Base-by-base conservation (phyloP, 2,329 filamentous ascomycete species). In the Ceratocystis huliohia region DNA sequence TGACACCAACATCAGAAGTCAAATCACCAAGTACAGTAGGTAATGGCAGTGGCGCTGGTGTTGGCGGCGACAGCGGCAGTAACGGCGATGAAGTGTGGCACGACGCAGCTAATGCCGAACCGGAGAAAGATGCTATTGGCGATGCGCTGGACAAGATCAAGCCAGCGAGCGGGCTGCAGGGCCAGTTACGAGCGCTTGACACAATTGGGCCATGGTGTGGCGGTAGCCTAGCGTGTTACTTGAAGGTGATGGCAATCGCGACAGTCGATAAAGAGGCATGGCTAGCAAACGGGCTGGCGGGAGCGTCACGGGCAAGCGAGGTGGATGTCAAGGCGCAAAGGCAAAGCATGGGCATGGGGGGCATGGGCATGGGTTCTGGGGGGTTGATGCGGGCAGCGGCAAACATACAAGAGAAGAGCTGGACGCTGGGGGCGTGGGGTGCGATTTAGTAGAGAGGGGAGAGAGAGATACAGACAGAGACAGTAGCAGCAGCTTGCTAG, bases 131-230 rank as follows among this genome's bases (percentile, higher is more conserved):
- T 71, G 78, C 78, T 0, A 82, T 89, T 53, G 83, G 86, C 57
- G 76, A 81, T 37, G 80, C 83, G 68, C 75, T 87, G 68, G 76
- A 81, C 68, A 79, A 72, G 67, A 73, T 77, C 13, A 77, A 68
- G 37, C 63, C 64, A 25, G 20, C 48, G 13, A 61, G 65, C 62
- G 28, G 72, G 2, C 13, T 84, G 1, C 81, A 83, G 48, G 87
- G 87, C 1, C 76, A 79, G 33, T 76, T 91, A 48, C 81, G 88
- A 30, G 86, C 82, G 1, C 76, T 91, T 1, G 84, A 89, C 69
- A 85, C 86, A 0, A 75, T 92, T 1, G 89, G 89, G 0, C 78
- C 88, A 1, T 93, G 88, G 88, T 82, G 83, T 22, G 89, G 89
- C 10, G 88, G 85, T 2, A 91, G 88, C 73, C 72, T 93, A 65